Evolutionary conservation across 1,139 yeast genomes (phyloP).

Genomic region (Kurtzmaniella natalensis): DNA sequence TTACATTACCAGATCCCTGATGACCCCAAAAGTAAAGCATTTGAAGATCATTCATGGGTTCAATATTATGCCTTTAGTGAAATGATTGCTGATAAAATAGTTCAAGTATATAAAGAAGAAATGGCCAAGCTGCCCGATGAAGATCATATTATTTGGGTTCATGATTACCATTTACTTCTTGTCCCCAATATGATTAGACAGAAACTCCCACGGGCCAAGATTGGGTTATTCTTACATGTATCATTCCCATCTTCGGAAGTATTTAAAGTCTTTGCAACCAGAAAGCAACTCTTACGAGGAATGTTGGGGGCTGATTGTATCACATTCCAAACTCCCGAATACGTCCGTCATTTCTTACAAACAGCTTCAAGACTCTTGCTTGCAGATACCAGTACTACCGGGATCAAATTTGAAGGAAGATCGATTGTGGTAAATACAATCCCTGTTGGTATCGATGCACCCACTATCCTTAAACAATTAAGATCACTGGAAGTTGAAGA

Average conservation of each 20-base stretch:
- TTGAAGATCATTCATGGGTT: slow-evolving; percentile 93
- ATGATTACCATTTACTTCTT: slow-evolving; percentile 85
- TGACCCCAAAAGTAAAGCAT: slow-evolving; percentile 88
- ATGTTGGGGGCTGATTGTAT: slow-evolving; percentile 85
- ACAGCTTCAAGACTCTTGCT: slow-evolving; percentile 81
- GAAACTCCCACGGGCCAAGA: slow-evolving; percentile 73
- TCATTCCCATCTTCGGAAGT: slow-evolving; percentile 96
- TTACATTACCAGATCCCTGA: slow-evolving; percentile 96
- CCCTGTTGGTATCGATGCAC: slow-evolving; percentile 88
- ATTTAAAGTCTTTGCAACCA: slow-evolving; percentile 87
- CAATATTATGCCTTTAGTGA: slow-evolving; percentile 75
- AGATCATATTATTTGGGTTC: slow-evolving; percentile 72
- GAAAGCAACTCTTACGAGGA: slow-evolving; percentile 74
- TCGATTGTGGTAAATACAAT: slow-evolving; percentile 62
- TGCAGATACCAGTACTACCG: slow-evolving; percentile 75
- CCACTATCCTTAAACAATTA: slow-evolving; percentile 46
- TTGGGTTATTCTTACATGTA: slow-evolving; percentile 89
- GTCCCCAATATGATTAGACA: slow-evolving; percentile 83
- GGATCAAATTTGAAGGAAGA: slow-evolving; percentile 65
- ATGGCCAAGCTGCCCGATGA: slow-evolving; percentile 21
- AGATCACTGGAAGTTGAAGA: slow-evolving; percentile 50
- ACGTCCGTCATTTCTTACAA: slow-evolving; percentile 88
- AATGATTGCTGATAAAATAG: slow-evolving; percentile 71
- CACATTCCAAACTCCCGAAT: slow-evolving; percentile 88
- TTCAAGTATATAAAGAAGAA: slow-evolving; percentile 54